These are phyloP conservation scores for Trichophyton mentagrophytes DNA, from an alignment of 2,329 filamentous ascomycete species.

Conservation along the genomic window DNA sequence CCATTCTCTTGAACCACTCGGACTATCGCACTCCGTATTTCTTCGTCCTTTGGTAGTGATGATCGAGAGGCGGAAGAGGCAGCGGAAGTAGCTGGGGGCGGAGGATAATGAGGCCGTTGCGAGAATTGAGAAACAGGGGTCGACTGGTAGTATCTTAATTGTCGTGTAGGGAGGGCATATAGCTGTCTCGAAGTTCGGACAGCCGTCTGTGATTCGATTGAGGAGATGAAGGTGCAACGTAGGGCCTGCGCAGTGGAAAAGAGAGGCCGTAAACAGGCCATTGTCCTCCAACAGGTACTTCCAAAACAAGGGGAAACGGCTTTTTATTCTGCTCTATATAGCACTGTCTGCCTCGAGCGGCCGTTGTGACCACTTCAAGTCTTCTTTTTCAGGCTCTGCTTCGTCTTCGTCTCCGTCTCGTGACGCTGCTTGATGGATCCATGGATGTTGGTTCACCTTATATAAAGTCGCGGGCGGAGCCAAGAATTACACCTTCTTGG, in stretches of 20 bases:
- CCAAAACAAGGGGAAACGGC: background rate
- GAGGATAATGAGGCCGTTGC: background rate
- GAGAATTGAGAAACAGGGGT: background rate
- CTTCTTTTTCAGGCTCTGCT: too few relatives aligned
- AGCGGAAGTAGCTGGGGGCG: background rate
- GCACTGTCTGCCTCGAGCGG: background rate
- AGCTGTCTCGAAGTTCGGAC: background rate
- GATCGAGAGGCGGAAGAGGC: background rate
- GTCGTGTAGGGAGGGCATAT: background rate
- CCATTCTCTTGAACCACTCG: conserved; percentile 12
- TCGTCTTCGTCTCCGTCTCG: too few relatives aligned
- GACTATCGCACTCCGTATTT: background rate
- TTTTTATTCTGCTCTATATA: background rate
- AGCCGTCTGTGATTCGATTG: background rate
- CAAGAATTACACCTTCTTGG: background rate
- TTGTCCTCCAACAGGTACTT: background rate
- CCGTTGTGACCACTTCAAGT: too few relatives aligned
- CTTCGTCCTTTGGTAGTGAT: background rate
- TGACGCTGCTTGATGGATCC: too few relatives aligned
- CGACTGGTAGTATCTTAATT: background rate
- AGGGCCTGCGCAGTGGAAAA: conserved; percentile 11
- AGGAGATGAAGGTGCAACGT: conserved; percentile 7
- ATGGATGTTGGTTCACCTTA: too few relatives aligned
- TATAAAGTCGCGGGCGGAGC: background rate
- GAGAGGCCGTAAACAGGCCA: conserved; percentile 8